phyloP scores from a whole-genome alignment of 192 early-diverging fungal genomes.

The Mortierella hygrophila region DNA sequence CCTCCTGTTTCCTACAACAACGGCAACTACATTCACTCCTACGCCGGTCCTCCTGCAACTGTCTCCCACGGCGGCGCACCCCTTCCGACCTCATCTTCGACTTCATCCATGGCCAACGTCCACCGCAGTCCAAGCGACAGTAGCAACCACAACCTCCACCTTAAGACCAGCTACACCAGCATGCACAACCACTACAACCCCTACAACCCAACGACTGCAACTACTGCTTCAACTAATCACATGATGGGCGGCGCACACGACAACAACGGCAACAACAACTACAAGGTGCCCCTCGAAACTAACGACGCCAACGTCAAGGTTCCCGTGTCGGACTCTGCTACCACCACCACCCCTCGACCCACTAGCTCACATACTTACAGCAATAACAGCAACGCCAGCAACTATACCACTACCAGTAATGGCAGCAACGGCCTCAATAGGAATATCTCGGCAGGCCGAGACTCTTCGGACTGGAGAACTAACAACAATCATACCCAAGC shows the following conservation, averaged over 20 bases:
- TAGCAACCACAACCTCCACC: conserved; percentile 3
- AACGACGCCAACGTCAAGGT: conserved; percentile 36
- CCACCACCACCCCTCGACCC: not conserved
- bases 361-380: conserved; percentile 16
- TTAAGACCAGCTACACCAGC: conserved; percentile 14
- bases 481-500: conserved; percentile 11
- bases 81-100: not conserved
- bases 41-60: not conserved
- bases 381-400: not conserved
- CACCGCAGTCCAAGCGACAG: conserved; percentile 1
- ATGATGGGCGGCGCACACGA: conserved; percentile 24
- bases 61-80: not conserved
- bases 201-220: not conserved
- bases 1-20: not conserved
- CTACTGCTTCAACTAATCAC: conserved; percentile 6
- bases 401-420: conserved; percentile 16
- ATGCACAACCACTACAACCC: conserved; percentile 4
- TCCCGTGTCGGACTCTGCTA: conserved; percentile 11
- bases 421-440: conserved; percentile 9
- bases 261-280: conserved; percentile 11
- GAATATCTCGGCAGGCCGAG: not conserved
- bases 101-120: conserved; percentile 4
- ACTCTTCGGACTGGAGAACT: not conserved
- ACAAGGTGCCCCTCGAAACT: conserved; percentile 31
- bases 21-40: not conserved